These are phyloP conservation scores for Tetracladium marchalianum DNA, from an alignment of 495 filamentous ascomycete species.

Conservation along the genomic window DNA sequence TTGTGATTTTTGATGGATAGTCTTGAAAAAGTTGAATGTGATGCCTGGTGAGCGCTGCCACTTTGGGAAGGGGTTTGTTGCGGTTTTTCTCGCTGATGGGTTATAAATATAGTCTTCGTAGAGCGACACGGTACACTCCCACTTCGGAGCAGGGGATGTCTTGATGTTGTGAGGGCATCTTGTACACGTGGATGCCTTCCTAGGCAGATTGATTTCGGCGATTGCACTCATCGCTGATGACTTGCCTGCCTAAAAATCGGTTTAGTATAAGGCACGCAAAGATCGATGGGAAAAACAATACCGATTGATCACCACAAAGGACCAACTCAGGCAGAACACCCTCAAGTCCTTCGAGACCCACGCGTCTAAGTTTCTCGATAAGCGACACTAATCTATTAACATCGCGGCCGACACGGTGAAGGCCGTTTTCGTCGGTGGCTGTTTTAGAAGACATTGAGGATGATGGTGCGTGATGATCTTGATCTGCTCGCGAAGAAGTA, in stretches of 20 bases:
- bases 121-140: constrained; percentile 55
- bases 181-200: constrained; percentile 61
- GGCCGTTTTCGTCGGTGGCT: too few species aligned
- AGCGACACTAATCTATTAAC: constrained; percentile 13
- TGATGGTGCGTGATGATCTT: too few species aligned
- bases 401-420: constrained; percentile 13
- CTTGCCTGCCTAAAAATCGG: constrained; percentile 47
- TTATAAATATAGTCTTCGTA: constrained; percentile 39
- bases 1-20: constrained; percentile 8
- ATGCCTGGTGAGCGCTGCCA: constrained; percentile 25
- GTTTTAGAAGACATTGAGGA: too few species aligned
- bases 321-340: constrained; percentile 65
- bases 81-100: constrained; percentile 23
- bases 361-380: constrained; percentile 12
- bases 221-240: constrained; percentile 72
- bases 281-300: too few species aligned
- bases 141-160: constrained; percentile 32
- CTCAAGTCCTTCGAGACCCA: constrained; percentile 22
- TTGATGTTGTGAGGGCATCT: constrained; percentile 71
- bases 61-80: constrained; percentile 31
- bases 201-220: constrained; percentile 65
- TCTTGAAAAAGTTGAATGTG: constrained; percentile 18
- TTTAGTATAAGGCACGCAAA: too few species aligned
- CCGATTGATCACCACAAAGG: constrained; percentile 65
- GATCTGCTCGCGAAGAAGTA: too few species aligned